Evolutionary conservation across 441 rosid genomes (phyloP), one percentile per base, ranked within the genome.

Genomic region (Jatropha multifida): DNA sequence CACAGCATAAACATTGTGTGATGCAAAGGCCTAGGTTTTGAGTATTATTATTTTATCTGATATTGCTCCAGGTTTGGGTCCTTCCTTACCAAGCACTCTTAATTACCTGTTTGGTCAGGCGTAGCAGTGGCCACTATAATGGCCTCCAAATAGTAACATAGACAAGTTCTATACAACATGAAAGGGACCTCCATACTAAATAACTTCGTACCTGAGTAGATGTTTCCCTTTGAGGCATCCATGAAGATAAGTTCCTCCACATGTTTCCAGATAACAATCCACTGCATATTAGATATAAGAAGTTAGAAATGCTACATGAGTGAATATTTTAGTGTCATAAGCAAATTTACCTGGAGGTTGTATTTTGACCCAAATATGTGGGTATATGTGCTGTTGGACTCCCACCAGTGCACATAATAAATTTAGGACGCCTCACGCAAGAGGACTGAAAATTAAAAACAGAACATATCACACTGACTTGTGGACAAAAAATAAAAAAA

Each of bases 391-490:
- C 89, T 32, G 90, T 74, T 74, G 97, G 80, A 69, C 77, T 95
- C 46, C 94, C 98, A 11, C 98, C 98, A 59, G 97, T 87, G 89
- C 94, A 92, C 86, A 93, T 74, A 73, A 93, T 90, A 85, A 87
- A 95, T 76, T 92, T 95, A 52, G 96, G 97, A 68, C 95, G 85
- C 81, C 99, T 87, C 68, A 90, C 77, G 37, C 92, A 90, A 73
- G 90, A 81, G 55, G 98, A 86, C 98, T 95, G 94, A 48, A 76
- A 65, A 68, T 42, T 73, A 78, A 69, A 51, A 81, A 66, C 32
- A 68, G 15, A 78, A 82, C 66, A 64, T 58, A 51, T 77, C 8
- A 62, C n/a, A 59, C 61, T 32, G 14, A 78, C 12, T 46, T 70
- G 32, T 55, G 48, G 67, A 52, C 64, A 20, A 72, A 4, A n/a